phyloP scores from a whole-genome alignment of 2,329 filamentous ascomycete species.

The Penicillium griseofulvum region DNA sequence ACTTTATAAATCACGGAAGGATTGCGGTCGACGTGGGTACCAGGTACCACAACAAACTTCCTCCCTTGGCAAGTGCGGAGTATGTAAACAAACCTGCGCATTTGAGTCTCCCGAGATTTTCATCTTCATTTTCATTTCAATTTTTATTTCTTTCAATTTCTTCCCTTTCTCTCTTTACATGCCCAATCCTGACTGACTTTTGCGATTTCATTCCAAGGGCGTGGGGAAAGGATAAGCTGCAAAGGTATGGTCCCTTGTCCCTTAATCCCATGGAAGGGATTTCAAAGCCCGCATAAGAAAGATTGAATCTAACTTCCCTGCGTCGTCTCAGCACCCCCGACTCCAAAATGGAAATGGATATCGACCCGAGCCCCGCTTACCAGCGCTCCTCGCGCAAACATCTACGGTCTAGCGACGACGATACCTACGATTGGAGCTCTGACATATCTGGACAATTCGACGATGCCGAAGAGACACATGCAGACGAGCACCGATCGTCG shows the following conservation, averaged over 20 bases:
- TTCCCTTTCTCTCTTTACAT: not conserved
- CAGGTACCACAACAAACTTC: conserved; percentile 26
- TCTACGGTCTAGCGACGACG: conserved; percentile 22
- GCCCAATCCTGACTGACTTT: not conserved
- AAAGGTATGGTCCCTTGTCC: conserved; percentile 18
- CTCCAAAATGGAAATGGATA: conserved; percentile 12
- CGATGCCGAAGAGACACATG: conserved; percentile 33
- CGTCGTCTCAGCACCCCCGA: conserved; percentile 8
- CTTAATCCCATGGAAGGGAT: conserved; percentile 1
- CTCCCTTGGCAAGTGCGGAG: conserved; percentile 24
- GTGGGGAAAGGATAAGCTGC: conserved; percentile 12
- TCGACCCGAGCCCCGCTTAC: conserved; percentile 16
- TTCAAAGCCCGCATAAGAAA: conserved; percentile 6
- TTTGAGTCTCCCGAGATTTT: not conserved
- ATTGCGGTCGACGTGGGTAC: conserved; percentile 1
- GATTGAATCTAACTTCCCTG: conserved; percentile 9
- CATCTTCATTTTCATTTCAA: not conserved
- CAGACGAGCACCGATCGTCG: conserved; percentile 20
- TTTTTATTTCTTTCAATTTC: not conserved
- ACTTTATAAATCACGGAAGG: not conserved
- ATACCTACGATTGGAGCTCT: conserved; percentile 28
- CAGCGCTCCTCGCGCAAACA: conserved; percentile 32
- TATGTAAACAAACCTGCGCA: conserved; percentile 24
- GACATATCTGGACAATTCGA: conserved; percentile 37
- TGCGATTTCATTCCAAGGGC: conserved; percentile 11